Evolutionary conservation across 306 rosid species (phyloP), one percentile per base, ranked within the genome.

Genomic region (Casuarina equisetifolia): DNA sequence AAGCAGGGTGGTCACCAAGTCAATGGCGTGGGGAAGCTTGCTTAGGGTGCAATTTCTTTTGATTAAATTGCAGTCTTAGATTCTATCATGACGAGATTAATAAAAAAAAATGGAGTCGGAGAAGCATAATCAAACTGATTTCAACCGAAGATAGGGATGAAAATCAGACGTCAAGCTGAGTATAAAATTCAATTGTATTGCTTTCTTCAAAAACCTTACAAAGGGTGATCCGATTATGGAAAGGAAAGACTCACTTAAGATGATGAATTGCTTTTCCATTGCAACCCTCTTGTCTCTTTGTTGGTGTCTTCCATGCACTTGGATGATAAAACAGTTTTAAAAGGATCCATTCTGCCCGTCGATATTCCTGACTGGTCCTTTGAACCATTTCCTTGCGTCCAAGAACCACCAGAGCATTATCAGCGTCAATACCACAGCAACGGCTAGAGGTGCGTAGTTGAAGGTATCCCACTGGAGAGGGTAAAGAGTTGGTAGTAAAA

Each of bases 301-400:
- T 20, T 20, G 8, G 4, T 58, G 8, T 9, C n/a, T 49, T 49
- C 11, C 13, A 13, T 50, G 15, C 17, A 3, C 2, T 50, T 2
- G 32, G 13, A 25, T 25, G n/a, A 50, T 57, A 3, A 2, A 19
- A 66, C 11, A 57, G 3, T 15, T 57, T 25, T 25, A 61, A 61
- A 61, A 4, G 6, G 6, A 2, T 13, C 49, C 49, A 16, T 66
- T 66, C 25, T 40, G 70, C 40, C 16, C 12, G 5, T 43, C 74
- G 36, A 84, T 77, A 38, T 84, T 74, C 74, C 82, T 81, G 2
- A 81, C 88, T 4, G 88, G 85, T 48, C 85, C 88, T 74, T 74
- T 81, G 58, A 77, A 84, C 85, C 88, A 77, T 69, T 74, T 80
- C 58, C 85, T 84, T 53, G 82, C 71, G 42, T 66, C 71, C 71